Percentiles rank a stretch among this genome's conserved stretches.
Evolutionary conservation across 441 rosid genomes (phyloP).

Genomic region (Populus hybrid): DNA sequence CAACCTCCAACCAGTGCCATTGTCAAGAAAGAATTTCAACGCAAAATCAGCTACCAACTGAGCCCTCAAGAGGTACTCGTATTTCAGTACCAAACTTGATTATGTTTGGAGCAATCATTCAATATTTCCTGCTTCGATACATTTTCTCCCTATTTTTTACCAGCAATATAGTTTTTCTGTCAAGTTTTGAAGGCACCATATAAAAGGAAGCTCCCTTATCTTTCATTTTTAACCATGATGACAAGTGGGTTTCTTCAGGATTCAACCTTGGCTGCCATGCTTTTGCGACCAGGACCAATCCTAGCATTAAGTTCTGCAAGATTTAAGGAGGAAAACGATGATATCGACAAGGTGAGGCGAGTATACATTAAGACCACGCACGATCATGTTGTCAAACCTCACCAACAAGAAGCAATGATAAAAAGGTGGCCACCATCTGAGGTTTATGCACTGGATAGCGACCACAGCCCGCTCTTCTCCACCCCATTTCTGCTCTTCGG

Average conservation of each 20-base stretch:
- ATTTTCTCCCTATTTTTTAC: background rate
- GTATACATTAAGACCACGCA: constrained; percentile 57
- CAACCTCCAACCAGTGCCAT: constrained; percentile 71
- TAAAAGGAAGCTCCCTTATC: background rate
- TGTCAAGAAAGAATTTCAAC: constrained; percentile 53
- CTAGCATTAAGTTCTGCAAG: constrained; percentile 43
- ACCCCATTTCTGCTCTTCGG: constrained; percentile 60
- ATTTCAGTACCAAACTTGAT: background rate
- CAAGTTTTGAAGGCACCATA: too few relatives aligned
- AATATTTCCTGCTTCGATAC: background rate
- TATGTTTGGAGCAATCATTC: background rate
- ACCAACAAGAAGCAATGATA: constrained; percentile 71
- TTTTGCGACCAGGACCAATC: constrained; percentile 63
- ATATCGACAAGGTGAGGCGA: constrained; percentile 33
- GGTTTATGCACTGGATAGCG: constrained; percentile 52
- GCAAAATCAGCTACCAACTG: constrained; percentile 58
- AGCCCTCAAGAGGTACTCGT: constrained; percentile 66
- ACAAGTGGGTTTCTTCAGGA: constrained; percentile 32
- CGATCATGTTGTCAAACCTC: constrained; percentile 53
- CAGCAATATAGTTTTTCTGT: too few relatives aligned
- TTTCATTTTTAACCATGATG: background rate
- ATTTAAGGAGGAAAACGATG: constrained; percentile 19
- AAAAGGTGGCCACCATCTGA: constrained; percentile 60
- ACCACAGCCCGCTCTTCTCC: constrained; percentile 83
- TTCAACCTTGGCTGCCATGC: constrained; percentile 48